Base-by-base conservation (phyloP, 148 eudicot genomes). In the Cornus controversa region DNA sequence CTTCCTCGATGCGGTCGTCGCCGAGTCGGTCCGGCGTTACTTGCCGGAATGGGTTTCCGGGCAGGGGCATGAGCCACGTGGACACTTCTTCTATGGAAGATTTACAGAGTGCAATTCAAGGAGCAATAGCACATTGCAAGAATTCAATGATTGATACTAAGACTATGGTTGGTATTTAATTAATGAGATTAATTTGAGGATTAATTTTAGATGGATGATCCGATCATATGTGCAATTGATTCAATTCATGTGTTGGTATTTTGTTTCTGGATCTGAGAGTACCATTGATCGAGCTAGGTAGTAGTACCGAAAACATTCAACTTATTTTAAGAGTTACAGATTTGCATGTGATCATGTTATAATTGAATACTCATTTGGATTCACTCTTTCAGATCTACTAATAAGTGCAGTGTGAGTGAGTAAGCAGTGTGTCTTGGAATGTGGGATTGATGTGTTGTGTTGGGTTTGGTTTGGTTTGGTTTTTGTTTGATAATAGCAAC, bases 81-180 rank as follows among this genome's bases (percentile, higher is more conserved):
- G 89, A 83, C 27, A 57, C 85, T 3, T 92, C 98, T 0, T 87
- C 97, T 0, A 92, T 92, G 94, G 98, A 93, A 67, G 98, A 95
- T 89, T 75, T 95, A 69, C 98, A 95, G 82, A 93, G 88, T 66
- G 98, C 98, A 1, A 93, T 95, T 6, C 97, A 95, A 76, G 98
- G 98, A 8, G 98, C 98, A 0, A 95, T 95, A 28, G 93, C 94
- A 16, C 97, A 95, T 79, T 95, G 98, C 87, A 94, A 93, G 83
- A 95, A 88, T 74, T 95, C 98, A 6, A 89, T 93, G 97, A 22
- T 89, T 31, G 87, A 85, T 74, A 81, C 72, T 29, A 84, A 78
- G 81, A 80, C 23, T 50, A 70, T 74, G 85, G 80, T 70, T 67
- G 83, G 86, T 71, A 64, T 4, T 40, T 40, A 40, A 40, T 6